Evolutionary conservation across 116 monocot genomes (phyloP), one percentile per base, ranked within the genome.

Genomic region (Cymodocea nodosa): DNA sequence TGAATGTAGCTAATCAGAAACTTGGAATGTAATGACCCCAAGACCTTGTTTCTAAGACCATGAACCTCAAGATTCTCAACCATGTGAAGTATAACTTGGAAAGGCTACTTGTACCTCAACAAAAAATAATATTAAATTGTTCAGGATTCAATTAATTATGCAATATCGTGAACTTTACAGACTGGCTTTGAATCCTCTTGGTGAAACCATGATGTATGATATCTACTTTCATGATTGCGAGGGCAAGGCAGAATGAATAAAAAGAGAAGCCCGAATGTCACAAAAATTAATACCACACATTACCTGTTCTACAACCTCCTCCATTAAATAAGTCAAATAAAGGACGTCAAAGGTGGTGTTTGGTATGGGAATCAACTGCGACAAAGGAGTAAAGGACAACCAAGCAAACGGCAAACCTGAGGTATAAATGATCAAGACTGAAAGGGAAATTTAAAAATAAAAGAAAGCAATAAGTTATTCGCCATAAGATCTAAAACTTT

Each of bases 271-370:
- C 11, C 15, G 14, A 6, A 35, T 30, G 35, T 16, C 5, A 30
- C 2, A 30, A 30, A 30, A 1, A 30, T 30, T 30, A 30, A 30
- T 30, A 30, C 30, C 1, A 30, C 30, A 30, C 30, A 30, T 30
- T 25, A 64, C 44, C 48, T 64, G 49, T 12, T 17, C 37, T 36
- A 48, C 20, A 12, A 48, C 63, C 16, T 11, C 63, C 63, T 49
- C 63, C 63, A 64, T 64, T 64, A 35, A 15, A 60, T 35, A 60
- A 60, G 16, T 30, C 60, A 34, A 0, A 62, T 8, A 6, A 36
- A 62, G 39, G 36, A 36, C 10, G n/a, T 36, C 25, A 30, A 30
- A 30, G 36, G 35, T 62, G 35, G n/a, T n/a, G n/a, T n/a, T 5
- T 62, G 18, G 44, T 8, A 61, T 25, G 2, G 37, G 40, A 6